These are phyloP conservation scores for Dillenia suffruticosa DNA, from an alignment of 164 flowering plant species.

Conservation along the genomic window DNA sequence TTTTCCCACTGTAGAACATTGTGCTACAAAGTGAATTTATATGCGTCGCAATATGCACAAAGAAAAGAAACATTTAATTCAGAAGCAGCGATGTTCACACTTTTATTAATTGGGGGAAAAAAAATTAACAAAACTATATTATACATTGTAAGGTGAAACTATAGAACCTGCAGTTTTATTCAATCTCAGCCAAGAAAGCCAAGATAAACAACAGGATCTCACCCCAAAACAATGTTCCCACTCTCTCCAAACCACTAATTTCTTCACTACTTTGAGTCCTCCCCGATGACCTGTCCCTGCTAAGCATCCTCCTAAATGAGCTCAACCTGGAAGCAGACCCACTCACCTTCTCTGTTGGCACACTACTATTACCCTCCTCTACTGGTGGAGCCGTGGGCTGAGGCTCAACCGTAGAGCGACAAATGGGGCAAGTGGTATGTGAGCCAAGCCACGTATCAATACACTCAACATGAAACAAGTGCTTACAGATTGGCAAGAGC, in stretches of 20 bases:
- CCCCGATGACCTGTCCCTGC: conserved; percentile 42
- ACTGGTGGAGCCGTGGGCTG: conserved; percentile 16
- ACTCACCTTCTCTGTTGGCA: conserved; percentile 1
- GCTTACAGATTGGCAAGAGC: conserved; percentile 52
- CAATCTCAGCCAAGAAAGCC: too few relatives aligned
- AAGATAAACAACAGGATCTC: too few relatives aligned
- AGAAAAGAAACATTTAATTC: too few relatives aligned
- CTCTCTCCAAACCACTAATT: conserved; percentile 16
- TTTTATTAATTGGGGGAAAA: too few relatives aligned
- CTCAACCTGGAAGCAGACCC: conserved; percentile 37
- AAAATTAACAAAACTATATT: too few relatives aligned
- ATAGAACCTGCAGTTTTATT: too few relatives aligned
- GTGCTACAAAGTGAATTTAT: too few relatives aligned
- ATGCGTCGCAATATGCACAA: too few relatives aligned
- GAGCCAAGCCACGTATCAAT: conserved; percentile 50
- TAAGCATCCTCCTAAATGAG: conserved; percentile 55
- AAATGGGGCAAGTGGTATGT: conserved; percentile 51
- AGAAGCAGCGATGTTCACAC: too few relatives aligned
- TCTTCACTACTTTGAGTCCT: conserved; percentile 25
- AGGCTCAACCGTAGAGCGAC: conserved; percentile 50
- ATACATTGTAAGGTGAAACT: too few relatives aligned
- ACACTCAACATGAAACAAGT: conserved; percentile 55
- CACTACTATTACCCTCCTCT: conserved; percentile 12
- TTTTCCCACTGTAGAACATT: too few relatives aligned
- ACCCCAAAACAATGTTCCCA: too few relatives aligned